phyloP scores from a whole-genome alignment of 1,139 yeast species.

The Pichia sp. region DNA sequence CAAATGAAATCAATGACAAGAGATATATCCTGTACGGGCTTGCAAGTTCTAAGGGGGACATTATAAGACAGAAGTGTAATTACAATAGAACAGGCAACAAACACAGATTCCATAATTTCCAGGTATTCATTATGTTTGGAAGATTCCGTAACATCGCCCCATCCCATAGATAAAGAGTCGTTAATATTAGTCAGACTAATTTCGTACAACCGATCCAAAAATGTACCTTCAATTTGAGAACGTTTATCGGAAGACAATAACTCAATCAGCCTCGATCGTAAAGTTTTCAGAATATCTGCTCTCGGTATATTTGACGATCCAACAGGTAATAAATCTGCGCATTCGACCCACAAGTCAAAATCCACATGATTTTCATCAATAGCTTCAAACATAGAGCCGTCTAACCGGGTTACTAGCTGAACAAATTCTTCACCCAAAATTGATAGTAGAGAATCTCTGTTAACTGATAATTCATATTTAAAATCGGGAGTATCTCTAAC shows the following conservation, averaged over 20 bases:
- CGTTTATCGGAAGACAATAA: too few relatives aligned
- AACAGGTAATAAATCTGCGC: too few relatives aligned
- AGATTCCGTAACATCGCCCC: conserved; percentile 12
- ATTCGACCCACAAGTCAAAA: too few relatives aligned
- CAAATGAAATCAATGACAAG: conserved; percentile 34
- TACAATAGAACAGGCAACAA: conserved; percentile 33
- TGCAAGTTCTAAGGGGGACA: conserved; percentile 34
- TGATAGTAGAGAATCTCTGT: conserved; percentile 1
- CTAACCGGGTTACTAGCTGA: too few relatives aligned
- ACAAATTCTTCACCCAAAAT: conserved; percentile 1
- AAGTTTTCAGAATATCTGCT: conserved; percentile 10
- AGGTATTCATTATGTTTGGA: conserved; percentile 3
- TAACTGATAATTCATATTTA: conserved; percentile 1
- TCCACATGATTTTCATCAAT: too few relatives aligned
- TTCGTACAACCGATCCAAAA: conserved; percentile 19
- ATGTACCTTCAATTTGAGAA: conserved; percentile 18
- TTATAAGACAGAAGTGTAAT: conserved; percentile 34
- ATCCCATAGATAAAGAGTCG: conserved; percentile 17
- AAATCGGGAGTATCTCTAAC: conserved; percentile 3
- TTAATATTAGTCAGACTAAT: conserved; percentile 21
- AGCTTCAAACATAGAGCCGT: too few relatives aligned
- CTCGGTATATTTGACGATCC: too few relatives aligned
- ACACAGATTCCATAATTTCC: conserved; percentile 23
- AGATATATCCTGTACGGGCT: conserved; percentile 36
- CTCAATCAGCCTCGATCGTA: conserved; percentile 13